Evolutionary conservation across 1,284 basidiomycete genomes (phyloP).

Genomic region (Stereum hirsutum): DNA sequence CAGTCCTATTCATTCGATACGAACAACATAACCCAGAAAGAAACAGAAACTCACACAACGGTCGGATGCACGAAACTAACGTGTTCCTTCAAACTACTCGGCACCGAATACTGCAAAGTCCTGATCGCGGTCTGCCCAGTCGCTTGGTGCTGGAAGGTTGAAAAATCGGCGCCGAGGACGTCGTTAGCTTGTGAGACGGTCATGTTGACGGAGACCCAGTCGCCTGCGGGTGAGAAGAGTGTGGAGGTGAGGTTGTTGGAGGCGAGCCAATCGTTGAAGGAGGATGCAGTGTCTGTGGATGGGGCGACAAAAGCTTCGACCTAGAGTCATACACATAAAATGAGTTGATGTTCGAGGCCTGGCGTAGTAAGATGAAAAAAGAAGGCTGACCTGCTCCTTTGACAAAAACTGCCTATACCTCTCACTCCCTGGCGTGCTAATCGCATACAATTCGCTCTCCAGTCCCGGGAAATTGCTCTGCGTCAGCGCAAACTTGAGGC

Average conservation of each 20-base stretch:
- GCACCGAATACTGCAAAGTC: slow-evolving; percentile 29
- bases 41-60: slow-evolving; percentile 6
- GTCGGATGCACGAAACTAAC: slow-evolving; percentile 25
- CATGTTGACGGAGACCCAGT: slow-evolving; percentile 14
- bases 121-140: slow-evolving; percentile 21
- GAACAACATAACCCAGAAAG: no score
- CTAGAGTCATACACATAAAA: background rate
- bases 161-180: slow-evolving; percentile 24
- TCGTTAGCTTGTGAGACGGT: slow-evolving; percentile 23
- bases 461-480: slow-evolving; percentile 26
- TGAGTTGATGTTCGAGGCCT: background rate
- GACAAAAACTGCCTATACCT: slow-evolving; percentile 19
- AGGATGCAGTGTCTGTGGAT: slow-evolving; percentile 16
- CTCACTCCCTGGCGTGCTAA: slow-evolving; percentile 17
- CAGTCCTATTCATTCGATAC: no score
- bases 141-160: slow-evolving; percentile 22
- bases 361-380: background rate
- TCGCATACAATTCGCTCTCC: slow-evolving; percentile 20
- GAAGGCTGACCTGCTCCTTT: slow-evolving; percentile 17
- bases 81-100: slow-evolving; percentile 21
- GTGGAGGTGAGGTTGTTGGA: slow-evolving; percentile 19
- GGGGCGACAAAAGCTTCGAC: background rate
- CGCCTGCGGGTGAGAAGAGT: slow-evolving; percentile 16
- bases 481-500: slow-evolving; percentile 24
- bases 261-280: slow-evolving; percentile 25